Conservation (phyloP, 441 rosid species). For the Pelargonium myrrhifolium region DNA sequence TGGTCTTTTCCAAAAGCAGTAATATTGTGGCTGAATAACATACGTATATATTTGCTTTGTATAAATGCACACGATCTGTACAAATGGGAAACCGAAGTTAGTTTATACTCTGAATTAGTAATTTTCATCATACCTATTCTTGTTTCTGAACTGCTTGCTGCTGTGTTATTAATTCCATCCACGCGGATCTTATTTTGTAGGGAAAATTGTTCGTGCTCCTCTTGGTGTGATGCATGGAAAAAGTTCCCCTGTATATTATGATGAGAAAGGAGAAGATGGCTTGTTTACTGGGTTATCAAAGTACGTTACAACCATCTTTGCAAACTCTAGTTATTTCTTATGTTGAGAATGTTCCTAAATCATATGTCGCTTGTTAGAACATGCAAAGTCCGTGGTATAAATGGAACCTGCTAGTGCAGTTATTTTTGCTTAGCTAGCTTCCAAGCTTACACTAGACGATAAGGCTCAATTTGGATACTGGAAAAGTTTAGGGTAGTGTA, state of each 20-base stretch:
- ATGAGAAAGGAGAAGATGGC: constrained; percentile 84
- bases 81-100: neutral
- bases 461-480: neutral
- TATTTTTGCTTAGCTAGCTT: neutral
- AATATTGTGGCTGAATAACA: neutral
- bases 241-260: constrained; percentile 73
- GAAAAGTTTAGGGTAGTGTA: too few species aligned
- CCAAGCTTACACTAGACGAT: neutral
- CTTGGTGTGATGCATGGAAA: constrained; percentile 90
- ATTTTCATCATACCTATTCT: neutral
- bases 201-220: constrained; percentile 90
- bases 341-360: neutral
- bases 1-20: neutral
- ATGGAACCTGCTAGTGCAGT: neutral
- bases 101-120: neutral
- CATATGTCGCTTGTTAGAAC: neutral
- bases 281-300: constrained; percentile 71
- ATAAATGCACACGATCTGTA: neutral
- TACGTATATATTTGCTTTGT: neutral
- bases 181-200: constrained; percentile 30
- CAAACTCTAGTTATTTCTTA: neutral
- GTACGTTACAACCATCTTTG: constrained; percentile 32
- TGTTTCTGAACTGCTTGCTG: neutral
- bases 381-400: neutral
- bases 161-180: neutral